Percentiles rank a stretch among this genome's conserved stretches.
Evolutionary conservation across 768 basidiomycete genomes (phyloP).

Genomic region (Amanita polypyramis): DNA sequence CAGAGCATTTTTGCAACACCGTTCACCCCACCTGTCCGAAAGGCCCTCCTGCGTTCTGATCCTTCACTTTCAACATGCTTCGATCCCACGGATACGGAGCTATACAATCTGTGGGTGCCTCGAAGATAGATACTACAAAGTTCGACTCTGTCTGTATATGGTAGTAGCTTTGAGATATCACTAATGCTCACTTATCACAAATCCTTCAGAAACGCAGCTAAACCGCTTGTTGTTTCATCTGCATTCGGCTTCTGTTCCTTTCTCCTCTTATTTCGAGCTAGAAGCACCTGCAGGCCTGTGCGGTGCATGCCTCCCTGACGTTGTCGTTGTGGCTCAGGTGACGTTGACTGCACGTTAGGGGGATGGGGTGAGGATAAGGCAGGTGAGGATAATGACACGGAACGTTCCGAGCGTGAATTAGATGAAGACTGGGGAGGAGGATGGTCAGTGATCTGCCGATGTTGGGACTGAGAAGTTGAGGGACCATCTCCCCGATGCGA

Average conservation of each 20-base stretch:
- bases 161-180: too few relatives aligned
- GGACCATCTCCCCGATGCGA: slow-evolving; percentile 30
- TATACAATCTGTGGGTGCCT: slow-evolving; percentile 73
- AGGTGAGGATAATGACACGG: background rate
- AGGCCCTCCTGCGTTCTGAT: slow-evolving; percentile 49
- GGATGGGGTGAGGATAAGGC: background rate
- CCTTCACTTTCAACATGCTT: slow-evolving; percentile 62
- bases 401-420: slow-evolving; percentile 11
- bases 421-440: slow-evolving; percentile 42
- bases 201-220: slow-evolving; percentile 1
- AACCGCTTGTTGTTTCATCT: background rate
- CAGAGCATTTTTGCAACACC: slow-evolving; percentile 20
- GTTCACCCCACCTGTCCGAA: slow-evolving; percentile 17
- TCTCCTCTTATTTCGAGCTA: slow-evolving; percentile 1
- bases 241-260: background rate
- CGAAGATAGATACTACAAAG: slow-evolving; percentile 18
- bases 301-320: background rate
- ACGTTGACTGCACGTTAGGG: background rate
- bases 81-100: slow-evolving; percentile 63
- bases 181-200: too few relatives aligned
- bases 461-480: background rate
- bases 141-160: too few relatives aligned
- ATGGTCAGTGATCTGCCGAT: too few relatives aligned
- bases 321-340: background rate
- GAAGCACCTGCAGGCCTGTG: slow-evolving; percentile 1